Percentiles rank a stretch among this genome's conserved stretches.
phyloP scores from a whole-genome alignment of 345 rosid species.

The Eucalyptus tenuipes region DNA sequence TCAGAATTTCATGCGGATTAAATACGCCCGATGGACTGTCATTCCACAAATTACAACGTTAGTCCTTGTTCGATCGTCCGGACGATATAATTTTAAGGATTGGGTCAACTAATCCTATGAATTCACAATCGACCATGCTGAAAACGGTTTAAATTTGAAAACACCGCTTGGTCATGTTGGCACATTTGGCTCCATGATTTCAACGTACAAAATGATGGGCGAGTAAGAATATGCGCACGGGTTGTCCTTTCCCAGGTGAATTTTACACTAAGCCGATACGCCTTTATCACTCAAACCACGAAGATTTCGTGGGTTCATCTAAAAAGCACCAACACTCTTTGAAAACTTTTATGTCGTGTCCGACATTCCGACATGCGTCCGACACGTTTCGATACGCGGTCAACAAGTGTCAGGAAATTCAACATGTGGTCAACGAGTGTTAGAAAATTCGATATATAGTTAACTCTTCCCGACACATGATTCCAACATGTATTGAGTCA shows the following conservation, averaged over 20 bases:
- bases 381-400: too few relatives aligned
- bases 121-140: neutral
- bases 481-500: too few relatives aligned
- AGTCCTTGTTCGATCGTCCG: rapidly evolving
- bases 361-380: too few relatives aligned
- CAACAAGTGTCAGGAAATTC: too few relatives aligned
- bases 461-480: too few relatives aligned
- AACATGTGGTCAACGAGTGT: too few relatives aligned
- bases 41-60: rapidly evolving
- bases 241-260: neutral
- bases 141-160: neutral
- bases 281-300: too few relatives aligned
- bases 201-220: neutral
- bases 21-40: rapidly evolving
- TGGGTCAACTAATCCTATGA: too few relatives aligned
- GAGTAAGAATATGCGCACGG: neutral
- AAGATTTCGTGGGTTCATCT: neutral
- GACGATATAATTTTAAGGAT: neutral
- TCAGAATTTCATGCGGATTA: rapidly evolving
- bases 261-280: neutral
- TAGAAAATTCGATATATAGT: too few relatives aligned
- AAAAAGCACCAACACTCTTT: too few relatives aligned
- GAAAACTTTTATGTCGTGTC: too few relatives aligned
- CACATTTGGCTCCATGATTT: neutral
- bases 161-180: neutral